Conservation (phyloP, 345 rosid species). For the Eucalyptus sp. region DNA sequence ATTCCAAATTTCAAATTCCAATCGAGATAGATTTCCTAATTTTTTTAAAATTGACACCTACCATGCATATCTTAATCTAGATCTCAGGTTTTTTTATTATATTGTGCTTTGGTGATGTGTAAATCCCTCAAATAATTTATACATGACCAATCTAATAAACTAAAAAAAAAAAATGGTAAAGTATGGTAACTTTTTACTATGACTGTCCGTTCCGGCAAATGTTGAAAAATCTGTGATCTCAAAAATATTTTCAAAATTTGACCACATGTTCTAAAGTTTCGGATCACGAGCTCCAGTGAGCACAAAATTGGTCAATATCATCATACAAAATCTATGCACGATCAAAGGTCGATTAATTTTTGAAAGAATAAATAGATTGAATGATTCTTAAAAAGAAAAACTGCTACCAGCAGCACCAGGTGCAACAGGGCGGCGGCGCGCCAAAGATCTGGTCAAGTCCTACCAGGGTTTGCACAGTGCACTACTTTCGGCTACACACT, state of each 20-base stretch:
- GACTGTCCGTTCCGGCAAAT: no score
- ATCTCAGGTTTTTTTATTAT: no score
- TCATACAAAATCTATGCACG: background rate
- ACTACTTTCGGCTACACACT: background rate
- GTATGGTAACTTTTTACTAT: background rate
- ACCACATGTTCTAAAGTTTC: background rate
- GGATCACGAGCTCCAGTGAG: background rate
- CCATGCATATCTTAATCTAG: no score
- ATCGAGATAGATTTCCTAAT: no score
- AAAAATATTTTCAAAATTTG: background rate
- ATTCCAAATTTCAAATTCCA: no score
- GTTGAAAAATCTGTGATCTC: background rate
- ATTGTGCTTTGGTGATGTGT: no score
- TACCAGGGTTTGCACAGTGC: background rate
- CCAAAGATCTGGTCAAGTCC: background rate
- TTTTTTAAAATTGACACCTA: no score
- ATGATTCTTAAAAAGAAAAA: background rate
- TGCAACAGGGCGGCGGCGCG: background rate
- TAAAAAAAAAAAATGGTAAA: no score
- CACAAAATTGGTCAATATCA: background rate
- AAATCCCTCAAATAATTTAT: no score
- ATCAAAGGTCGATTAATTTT: background rate
- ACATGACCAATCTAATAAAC: no score
- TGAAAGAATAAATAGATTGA: no score
- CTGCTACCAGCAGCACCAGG: no score